Base-by-base conservation (phyloP, 176 grass and related monocot species). In the Areca catechu region DNA sequence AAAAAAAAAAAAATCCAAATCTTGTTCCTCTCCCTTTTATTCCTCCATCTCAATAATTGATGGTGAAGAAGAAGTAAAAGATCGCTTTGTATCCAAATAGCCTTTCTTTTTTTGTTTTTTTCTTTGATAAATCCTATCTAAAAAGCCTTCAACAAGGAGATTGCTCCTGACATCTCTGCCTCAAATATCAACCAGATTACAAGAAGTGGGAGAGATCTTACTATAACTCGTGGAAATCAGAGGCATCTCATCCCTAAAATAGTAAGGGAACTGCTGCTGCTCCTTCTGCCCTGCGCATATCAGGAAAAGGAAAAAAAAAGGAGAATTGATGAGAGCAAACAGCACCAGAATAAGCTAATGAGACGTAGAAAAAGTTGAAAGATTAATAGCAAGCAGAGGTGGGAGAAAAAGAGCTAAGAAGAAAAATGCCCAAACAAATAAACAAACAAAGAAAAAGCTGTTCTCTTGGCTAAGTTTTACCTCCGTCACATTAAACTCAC, bases 401-500 rank as follows among this genome's bases (percentile, higher is more conserved):
- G 4, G 27, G 27, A 29, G 27, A 29, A 29, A 29, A 6, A 0
- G 5, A 6, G 27, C 27, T 6, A 6, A 29, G 27, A 29, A 29
- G 27, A 29, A 29, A 29, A 29, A 4, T 6, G 27, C 27, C 27
- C 5, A 29, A 29, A 4, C 4, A 29, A 29, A 29, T 29, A 29
- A 29, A 29, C 27, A 6, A 6, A 29, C 27, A 29, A 29, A 12
- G 10, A 14, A 12, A 43, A 82, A 63, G 47, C 70, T 51, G 68
- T 66, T 76, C 54, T 50, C 65, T 67, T 53, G 65, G 10, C 10
- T 21, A 58, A 58, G 15, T 58, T 24, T 17, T 62, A 67, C 60
- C 64, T 67, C 76, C 74, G 75, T 80, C 84, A 16, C 69, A 83
- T 89, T 81, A 74, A 72, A 78, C 71, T 63, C 56, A 72, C 50